Conservation (phyloP, 441 rosid species). For the Erysimum cheiri region DNA sequence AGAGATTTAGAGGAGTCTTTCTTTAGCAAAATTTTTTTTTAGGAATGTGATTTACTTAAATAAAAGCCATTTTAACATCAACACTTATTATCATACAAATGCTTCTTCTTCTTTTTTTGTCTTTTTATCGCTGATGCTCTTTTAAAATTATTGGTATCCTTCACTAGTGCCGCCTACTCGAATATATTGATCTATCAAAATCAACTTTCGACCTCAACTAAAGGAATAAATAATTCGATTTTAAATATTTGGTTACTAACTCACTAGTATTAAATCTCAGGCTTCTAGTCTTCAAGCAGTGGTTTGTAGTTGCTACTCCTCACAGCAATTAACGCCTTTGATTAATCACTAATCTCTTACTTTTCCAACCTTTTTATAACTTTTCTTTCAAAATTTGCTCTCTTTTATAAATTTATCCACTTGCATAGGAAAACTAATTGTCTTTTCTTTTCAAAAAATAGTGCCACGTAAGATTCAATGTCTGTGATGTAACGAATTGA, state of each 20-base stretch:
- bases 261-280: background rate
- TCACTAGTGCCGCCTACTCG: slow-evolving; percentile 20
- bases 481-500: background rate
- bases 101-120: background rate
- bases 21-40: no score
- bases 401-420: background rate
- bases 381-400: background rate
- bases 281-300: background rate
- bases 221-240: background rate
- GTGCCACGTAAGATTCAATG: background rate
- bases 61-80: background rate
- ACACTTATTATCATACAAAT: background rate
- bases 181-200: background rate
- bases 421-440: background rate
- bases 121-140: no score
- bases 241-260: background rate
- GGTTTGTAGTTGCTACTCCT: background rate
- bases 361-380: background rate
- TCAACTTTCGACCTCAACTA: slow-evolving; percentile 33
- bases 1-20: no score
- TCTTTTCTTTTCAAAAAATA: background rate
- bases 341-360: background rate
- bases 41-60: background rate
- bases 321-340: slow-evolving; percentile 7
- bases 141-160: slow-evolving; percentile 11